Evolutionary conservation across 2,329 filamentous ascomycete species (phyloP).

Genomic region (Alternaria gaisen): DNA sequence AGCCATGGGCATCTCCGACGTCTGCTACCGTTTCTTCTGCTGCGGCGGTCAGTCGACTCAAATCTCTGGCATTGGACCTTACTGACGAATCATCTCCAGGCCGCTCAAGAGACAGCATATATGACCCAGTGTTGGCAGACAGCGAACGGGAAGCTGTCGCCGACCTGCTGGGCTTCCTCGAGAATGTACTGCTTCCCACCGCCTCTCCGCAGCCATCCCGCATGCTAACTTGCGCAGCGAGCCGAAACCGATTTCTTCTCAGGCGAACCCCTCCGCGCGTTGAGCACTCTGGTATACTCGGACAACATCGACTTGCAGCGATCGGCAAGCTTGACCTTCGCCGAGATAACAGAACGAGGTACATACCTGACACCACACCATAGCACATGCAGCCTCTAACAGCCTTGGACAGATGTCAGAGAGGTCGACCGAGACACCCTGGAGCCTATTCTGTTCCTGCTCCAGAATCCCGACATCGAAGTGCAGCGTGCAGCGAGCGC

Average conservation of each 20-base stretch:
- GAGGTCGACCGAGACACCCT: slow-evolving; percentile 95
- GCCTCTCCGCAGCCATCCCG: slow-evolving; percentile 4
- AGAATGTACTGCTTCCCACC: slow-evolving; percentile 74
- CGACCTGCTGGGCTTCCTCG: slow-evolving; percentile 92
- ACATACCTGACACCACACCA: slow-evolving; percentile 33
- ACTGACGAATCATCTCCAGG: slow-evolving; percentile 44
- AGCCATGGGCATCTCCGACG: slow-evolving; percentile 48
- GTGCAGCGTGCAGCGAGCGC: slow-evolving; percentile 97
- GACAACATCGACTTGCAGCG: slow-evolving; percentile 98
- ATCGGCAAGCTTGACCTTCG: slow-evolving; percentile 97
- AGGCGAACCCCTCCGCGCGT: slow-evolving; percentile 88
- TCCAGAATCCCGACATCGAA: slow-evolving; percentile 95
- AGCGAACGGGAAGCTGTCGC: slow-evolving; percentile 97
- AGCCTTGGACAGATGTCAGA: slow-evolving; percentile 76
- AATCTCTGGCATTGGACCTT: slow-evolving; percentile 6
- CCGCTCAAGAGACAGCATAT: slow-evolving; percentile 59
- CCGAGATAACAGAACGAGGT: slow-evolving; percentile 99
- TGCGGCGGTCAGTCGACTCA: slow-evolving; percentile 46
- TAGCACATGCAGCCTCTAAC: slow-evolving; percentile 25
- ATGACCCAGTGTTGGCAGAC: slow-evolving; percentile 78
- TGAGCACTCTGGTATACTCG: slow-evolving; percentile 96
- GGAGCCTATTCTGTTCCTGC: slow-evolving; percentile 92
- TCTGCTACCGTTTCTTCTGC: slow-evolving; percentile 47
- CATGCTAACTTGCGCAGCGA: slow-evolving; percentile 67
- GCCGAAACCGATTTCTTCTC: slow-evolving; percentile 98